Base-by-base conservation (phyloP, 352 stramenopile species). In the Phytopythium aichiense region DNA sequence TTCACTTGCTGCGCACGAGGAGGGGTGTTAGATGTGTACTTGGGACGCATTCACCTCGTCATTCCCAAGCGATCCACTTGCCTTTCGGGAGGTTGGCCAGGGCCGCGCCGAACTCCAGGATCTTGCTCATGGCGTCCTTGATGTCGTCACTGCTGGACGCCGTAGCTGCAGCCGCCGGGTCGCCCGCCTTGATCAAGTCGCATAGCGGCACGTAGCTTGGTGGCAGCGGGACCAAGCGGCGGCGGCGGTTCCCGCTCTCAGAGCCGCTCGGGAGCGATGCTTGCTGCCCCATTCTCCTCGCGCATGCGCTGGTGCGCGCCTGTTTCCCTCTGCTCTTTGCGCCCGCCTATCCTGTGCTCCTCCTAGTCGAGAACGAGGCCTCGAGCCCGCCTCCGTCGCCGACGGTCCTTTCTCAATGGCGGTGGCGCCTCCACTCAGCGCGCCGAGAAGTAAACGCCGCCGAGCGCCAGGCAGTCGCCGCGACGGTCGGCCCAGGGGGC, bases 51-150 rank as follows among this genome's bases (percentile, higher is more conserved):
- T 16, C 35, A 7, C 9, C 35, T 40, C 35, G 7, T 3, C 35
- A 3, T 40, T 8, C 35, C 35, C 12, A 2, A 40, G 9, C 9
- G 20, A 35, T 28, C 2, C 16, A 46, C 35, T 40, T 57, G 87
- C 77, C 82, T 80, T 83, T 84, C 4, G 85, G 82, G 6, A 94
- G 76, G 35, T 61, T 75, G 7, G 75, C 56, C 18, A 94, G 48
- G 18, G 71, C 55, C 1, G 68, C 52, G 11, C 72, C 67, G 61
- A 92, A 94, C 62, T 94, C 85, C 16, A 92, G 69, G 37, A 94
- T 89, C 67, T 87, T 91, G 59, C 65, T 66, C 37, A 87, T 67
- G 2, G 76, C 68, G 33, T 92, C 82, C 40, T 90, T 91, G 51
- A 73, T 60, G 57, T 94, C 82, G 30, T 91, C 78, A 0, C 58